These are phyloP conservation scores for Dendrobium nobile DNA, from an alignment of 106 monocot genomes.

Conservation along the genomic window DNA sequence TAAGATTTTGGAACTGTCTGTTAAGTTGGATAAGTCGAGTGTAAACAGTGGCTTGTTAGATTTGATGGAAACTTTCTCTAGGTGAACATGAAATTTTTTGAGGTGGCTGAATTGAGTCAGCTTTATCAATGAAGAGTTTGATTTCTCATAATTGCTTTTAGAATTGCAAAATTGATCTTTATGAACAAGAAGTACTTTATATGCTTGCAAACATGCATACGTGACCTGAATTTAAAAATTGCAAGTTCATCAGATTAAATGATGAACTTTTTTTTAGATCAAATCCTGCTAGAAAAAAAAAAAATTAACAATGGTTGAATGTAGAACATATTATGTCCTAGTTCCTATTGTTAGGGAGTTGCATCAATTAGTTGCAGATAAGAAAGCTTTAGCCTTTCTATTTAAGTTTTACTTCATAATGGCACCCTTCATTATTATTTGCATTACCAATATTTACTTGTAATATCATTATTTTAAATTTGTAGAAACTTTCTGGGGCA, in stretches of 20 bases:
- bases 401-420: background rate
- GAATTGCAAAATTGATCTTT: background rate
- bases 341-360: background rate
- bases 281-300: too few relatives aligned
- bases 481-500: conserved; percentile 62
- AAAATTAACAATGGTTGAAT: background rate
- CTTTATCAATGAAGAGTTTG: background rate
- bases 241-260: background rate
- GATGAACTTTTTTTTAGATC: background rate
- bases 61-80: background rate
- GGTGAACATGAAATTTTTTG: too few relatives aligned
- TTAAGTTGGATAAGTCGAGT: background rate
- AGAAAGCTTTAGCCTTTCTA: background rate
- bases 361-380: background rate
- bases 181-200: background rate
- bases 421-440: background rate
- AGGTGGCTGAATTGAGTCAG: too few relatives aligned
- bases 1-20: background rate
- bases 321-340: background rate
- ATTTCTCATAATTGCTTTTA: background rate
- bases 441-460: background rate
- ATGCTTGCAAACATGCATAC: background rate
- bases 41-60: background rate
- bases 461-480: conserved; percentile 2
- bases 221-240: background rate